A percentile compares a stretch with the other conserved stretches of the same genome.
Conservation (phyloP, 1,139 yeast genomes). For the Meyerozyma sp. region DNA sequence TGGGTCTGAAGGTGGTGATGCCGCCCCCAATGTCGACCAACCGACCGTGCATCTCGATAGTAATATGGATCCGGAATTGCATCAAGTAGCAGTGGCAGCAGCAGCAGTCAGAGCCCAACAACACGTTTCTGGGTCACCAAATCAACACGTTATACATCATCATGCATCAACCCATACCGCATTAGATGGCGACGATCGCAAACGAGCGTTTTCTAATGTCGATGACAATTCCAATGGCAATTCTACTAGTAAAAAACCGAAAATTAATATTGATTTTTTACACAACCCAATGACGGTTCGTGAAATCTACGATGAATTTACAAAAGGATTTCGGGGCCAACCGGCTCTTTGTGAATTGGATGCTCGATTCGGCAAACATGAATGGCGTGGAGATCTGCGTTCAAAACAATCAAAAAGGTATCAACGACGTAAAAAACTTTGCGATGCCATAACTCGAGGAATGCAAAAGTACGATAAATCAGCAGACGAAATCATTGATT, state of each 20-base stretch:
- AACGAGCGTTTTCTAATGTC: background rate
- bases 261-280: conserved; percentile 34
- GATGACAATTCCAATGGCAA: background rate
- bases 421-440: conserved; percentile 41
- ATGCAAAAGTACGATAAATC: conserved; percentile 36
- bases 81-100: conserved; percentile 36
- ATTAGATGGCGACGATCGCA: background rate
- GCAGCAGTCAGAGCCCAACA: conserved; percentile 20
- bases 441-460: conserved; percentile 42
- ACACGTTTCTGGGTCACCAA: conserved; percentile 12
- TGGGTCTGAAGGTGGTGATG: conserved; percentile 2
- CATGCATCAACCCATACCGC: conserved; percentile 4
- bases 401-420: conserved; percentile 43
- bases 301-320: conserved; percentile 44
- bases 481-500: conserved; percentile 38
- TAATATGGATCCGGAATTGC: conserved; percentile 36
- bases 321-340: conserved; percentile 43
- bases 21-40: conserved; percentile 2
- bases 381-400: conserved; percentile 46
- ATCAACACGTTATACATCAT: conserved; percentile 3
- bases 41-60: conserved; percentile 17
- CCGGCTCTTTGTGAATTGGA: conserved; percentile 42
- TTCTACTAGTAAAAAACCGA: conserved; percentile 23
- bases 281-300: conserved; percentile 44
- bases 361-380: conserved; percentile 38